These are phyloP conservation scores for Auriculariales sp. DNA, from an alignment of 768 basidiomycete genomes.

Conservation along the genomic window DNA sequence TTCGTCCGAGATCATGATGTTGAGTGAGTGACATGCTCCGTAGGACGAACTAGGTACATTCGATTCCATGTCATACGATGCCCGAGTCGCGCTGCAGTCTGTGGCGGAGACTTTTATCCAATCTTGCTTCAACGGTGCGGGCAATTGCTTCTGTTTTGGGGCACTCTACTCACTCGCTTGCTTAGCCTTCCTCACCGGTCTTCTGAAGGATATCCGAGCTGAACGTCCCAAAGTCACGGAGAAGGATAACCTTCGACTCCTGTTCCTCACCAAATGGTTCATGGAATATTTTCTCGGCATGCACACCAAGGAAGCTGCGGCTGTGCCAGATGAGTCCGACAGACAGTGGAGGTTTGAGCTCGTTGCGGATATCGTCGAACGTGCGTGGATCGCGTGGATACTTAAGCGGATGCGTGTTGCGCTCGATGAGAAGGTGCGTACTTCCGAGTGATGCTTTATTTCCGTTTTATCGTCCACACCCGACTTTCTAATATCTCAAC, in stretches of 20 bases:
- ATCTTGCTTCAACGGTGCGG: slow-evolving; percentile 78
- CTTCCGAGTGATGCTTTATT: not conserved
- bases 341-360: slow-evolving; percentile 56
- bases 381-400: slow-evolving; percentile 82
- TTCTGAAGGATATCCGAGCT: slow-evolving; percentile 87
- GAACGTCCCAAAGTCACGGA: slow-evolving; percentile 89
- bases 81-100: slow-evolving; percentile 45
- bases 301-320: slow-evolving; percentile 19
- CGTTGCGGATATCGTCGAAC: slow-evolving; percentile 75
- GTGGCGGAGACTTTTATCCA: slow-evolving; percentile 64
- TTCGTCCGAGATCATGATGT: not conserved
- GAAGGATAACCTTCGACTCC: slow-evolving; percentile 80
- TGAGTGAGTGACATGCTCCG: not conserved
- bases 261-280: slow-evolving; percentile 84
- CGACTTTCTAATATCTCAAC: not conserved
- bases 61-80: slow-evolving; percentile 54
- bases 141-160: slow-evolving; percentile 9
- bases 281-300: slow-evolving; percentile 71
- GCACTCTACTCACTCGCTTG: slow-evolving; percentile 5
- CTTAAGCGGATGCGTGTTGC: slow-evolving; percentile 78
- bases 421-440: slow-evolving; percentile 74
- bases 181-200: slow-evolving; percentile 71
- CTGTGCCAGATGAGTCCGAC: not conserved
- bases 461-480: not conserved
- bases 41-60: slow-evolving; percentile 51